Conservation (phyloP, 2,329 filamentous ascomycete species). For the Botrytis fragariae region DNA sequence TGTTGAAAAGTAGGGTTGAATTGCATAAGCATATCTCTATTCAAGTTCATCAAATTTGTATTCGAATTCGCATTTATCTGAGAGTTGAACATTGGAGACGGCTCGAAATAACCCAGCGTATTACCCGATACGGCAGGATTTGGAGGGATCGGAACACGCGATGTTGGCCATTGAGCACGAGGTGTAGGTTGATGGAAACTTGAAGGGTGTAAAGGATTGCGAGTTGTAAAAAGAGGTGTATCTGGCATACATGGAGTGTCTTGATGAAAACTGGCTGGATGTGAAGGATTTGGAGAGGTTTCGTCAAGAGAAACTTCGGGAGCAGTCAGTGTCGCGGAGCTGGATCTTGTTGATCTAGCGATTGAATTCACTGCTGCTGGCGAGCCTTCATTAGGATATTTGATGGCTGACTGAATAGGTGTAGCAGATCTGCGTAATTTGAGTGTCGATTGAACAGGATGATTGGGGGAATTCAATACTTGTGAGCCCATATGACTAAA, state of each 20-base stretch:
- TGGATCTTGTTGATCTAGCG: background rate
- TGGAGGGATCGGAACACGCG: background rate
- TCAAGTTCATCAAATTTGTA: background rate
- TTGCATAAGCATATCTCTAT: background rate
- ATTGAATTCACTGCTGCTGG: background rate
- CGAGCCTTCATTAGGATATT: background rate
- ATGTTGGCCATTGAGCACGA: slow-evolving; percentile 1
- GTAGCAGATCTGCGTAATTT: background rate
- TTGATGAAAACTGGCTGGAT: background rate
- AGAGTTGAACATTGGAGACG: background rate
- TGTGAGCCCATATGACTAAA: background rate
- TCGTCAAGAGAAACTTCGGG: too few relatives aligned
- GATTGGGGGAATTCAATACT: background rate
- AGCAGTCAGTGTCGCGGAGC: background rate
- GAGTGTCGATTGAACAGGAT: background rate
- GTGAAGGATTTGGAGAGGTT: background rate
- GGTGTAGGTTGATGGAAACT: slow-evolving; percentile 10
- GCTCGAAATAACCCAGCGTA: background rate
- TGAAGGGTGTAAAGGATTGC: background rate
- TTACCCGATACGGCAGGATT: background rate
- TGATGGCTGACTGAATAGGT: background rate
- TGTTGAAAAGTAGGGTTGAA: background rate
- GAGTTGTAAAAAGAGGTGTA: background rate
- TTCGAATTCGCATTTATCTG: background rate
- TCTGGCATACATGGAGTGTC: background rate